These are phyloP conservation scores for Trametes cingulata DNA, from an alignment of 768 basidiomycete genomes.

Conservation along the genomic window DNA sequence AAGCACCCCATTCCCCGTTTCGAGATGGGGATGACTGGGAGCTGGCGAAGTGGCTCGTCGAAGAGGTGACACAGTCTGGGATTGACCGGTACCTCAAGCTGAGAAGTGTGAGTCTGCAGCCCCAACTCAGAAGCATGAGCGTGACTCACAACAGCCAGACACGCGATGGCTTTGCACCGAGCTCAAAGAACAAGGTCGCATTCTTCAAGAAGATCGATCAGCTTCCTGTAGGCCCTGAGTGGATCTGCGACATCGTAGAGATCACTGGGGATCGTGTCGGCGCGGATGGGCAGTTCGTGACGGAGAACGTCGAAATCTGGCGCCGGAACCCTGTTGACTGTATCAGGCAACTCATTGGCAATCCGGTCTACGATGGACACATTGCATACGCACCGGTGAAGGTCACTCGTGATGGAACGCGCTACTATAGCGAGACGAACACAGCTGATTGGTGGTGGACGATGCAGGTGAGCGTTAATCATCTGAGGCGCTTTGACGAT, in stretches of 20 bases:
- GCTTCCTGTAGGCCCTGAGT: constrained; percentile 2
- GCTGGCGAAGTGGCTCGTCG: neutral
- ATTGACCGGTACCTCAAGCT: neutral
- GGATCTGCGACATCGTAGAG: constrained; percentile 1
- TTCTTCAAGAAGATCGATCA: constrained; percentile 7
- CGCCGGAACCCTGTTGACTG: constrained; percentile 5
- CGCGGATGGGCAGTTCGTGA: neutral
- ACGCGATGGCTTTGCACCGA: neutral
- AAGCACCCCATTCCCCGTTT: neutral
- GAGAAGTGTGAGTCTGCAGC: neutral
- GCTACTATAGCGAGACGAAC: constrained; percentile 11
- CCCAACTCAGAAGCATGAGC: too few species aligned
- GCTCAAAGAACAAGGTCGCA: neutral
- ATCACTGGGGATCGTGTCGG: constrained; percentile 1
- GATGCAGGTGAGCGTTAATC: constrained; percentile 20
- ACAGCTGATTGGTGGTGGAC: constrained; percentile 30
- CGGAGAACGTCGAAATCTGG: constrained; percentile 17
- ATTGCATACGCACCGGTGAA: constrained; percentile 4
- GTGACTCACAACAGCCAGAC: neutral
- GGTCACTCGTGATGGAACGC: neutral
- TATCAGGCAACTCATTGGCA: constrained; percentile 8
- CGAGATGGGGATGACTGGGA: neutral
- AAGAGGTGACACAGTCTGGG: neutral
- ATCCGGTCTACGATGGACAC: constrained; percentile 2
- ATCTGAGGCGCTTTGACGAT: neutral